phyloP scores from a whole-genome alignment of 2,329 filamentous ascomycete species.

The Beauveria caledonica region DNA sequence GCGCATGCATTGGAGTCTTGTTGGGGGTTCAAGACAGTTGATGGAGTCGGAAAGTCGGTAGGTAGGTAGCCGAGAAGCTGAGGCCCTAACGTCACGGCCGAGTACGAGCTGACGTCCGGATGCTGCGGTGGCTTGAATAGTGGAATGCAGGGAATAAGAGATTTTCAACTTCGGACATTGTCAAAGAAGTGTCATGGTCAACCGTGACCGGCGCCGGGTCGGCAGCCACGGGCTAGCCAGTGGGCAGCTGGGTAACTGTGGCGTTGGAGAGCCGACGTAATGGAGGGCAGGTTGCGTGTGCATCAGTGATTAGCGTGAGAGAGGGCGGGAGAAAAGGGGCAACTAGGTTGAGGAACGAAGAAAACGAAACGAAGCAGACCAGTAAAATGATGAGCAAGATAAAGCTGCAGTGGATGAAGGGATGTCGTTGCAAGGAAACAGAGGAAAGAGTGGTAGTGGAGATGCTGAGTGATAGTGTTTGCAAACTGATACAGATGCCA shows the following conservation, averaged over 20 bases:
- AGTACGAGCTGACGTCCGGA: slow-evolving; percentile 1
- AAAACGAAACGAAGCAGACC: not conserved
- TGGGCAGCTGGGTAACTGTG: not conserved
- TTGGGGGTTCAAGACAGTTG: not conserved
- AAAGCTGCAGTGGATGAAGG: not conserved
- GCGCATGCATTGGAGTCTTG: not conserved
- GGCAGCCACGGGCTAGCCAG: not conserved
- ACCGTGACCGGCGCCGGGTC: not conserved
- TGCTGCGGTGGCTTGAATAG: not conserved
- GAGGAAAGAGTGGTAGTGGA: not conserved
- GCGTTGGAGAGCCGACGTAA: slow-evolving; percentile 1
- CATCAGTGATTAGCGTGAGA: not conserved
- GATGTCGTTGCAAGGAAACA: not conserved
- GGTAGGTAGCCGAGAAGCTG: not conserved
- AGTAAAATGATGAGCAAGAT: not conserved
- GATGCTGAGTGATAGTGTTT: not conserved
- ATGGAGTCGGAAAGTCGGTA: no score
- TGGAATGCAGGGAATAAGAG: not conserved
- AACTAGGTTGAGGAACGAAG: not conserved
- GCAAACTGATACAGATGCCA: not conserved
- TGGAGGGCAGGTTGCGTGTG: not conserved
- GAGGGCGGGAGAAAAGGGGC: not conserved
- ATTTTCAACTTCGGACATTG: not conserved
- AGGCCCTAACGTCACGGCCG: not conserved
- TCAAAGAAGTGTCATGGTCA: not conserved